These are phyloP conservation scores for Hortiboletus campestris DNA, from an alignment of 768 basidiomycete genomes.

Conservation along the genomic window DNA sequence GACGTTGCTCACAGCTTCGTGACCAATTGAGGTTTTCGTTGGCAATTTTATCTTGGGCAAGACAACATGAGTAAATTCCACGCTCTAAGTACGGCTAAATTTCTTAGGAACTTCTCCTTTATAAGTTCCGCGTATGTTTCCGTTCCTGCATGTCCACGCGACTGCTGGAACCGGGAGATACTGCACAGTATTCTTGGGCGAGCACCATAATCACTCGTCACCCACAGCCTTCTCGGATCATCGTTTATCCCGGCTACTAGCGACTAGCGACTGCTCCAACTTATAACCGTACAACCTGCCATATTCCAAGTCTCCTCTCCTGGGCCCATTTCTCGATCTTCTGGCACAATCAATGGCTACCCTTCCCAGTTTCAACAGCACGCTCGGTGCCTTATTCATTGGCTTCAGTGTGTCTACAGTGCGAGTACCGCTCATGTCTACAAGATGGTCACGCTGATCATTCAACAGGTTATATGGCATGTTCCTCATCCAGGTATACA, in stretches of 20 bases:
- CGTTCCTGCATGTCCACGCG: neutral
- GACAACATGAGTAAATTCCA: neutral
- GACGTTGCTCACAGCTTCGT: neutral
- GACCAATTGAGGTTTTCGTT: neutral
- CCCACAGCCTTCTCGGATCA: constrained; percentile 8
- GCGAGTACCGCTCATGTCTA: constrained; percentile 17
- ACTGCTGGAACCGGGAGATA: neutral
- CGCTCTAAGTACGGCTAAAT: neutral
- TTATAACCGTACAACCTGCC: constrained; percentile 1
- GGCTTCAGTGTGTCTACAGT: constrained; percentile 53
- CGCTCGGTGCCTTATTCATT: constrained; percentile 59
- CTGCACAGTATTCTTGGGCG: neutral
- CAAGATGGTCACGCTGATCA: constrained; percentile 18
- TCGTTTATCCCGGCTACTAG: neutral
- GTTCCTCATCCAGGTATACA: constrained; percentile 50
- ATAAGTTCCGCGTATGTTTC: neutral
- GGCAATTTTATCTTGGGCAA: constrained; percentile 4
- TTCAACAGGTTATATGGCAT: constrained; percentile 48
- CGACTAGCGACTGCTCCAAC: neutral
- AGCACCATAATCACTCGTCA: neutral
- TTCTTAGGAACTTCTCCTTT: constrained; percentile 5
- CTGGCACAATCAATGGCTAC: constrained; percentile 15
- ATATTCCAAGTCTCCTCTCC: neutral
- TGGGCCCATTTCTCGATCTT: neutral
- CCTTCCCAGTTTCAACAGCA: constrained; percentile 37